These are phyloP conservation scores for Fonticula alba DNA, from an alignment of 78 protist genomes.

Conservation along the genomic window DNA sequence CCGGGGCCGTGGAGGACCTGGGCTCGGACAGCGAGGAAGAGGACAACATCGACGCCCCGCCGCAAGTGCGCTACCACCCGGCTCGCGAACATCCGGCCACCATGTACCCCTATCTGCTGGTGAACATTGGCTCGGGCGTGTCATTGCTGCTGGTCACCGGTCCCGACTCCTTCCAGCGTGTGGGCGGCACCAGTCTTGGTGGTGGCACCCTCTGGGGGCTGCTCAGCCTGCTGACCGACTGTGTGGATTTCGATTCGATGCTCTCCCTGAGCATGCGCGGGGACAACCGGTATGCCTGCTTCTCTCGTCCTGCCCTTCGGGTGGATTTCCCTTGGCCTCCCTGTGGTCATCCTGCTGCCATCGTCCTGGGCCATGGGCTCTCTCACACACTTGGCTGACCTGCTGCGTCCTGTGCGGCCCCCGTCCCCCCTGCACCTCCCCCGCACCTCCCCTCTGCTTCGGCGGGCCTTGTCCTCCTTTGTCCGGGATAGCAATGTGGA, in stretches of 20 bases:
- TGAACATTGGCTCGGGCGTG: slow-evolving; percentile 79
- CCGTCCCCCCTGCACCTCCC: no score
- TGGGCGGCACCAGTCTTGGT: slow-evolving; percentile 75
- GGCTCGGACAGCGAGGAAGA: not conserved
- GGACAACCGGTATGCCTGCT: no score
- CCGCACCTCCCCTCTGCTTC: no score
- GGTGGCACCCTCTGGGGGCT: slow-evolving; percentile 89
- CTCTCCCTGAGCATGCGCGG: slow-evolving; percentile 25
- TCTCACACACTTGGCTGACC: no score
- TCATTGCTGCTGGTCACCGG: slow-evolving; percentile 46
- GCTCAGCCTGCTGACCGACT: slow-evolving; percentile 39
- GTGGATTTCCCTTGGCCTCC: no score
- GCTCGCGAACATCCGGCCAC: not conserved
- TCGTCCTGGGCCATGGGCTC: not conserved
- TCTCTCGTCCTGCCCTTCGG: no score
- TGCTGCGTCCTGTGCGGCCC: no score
- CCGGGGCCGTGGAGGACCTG: no score
- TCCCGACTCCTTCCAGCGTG: slow-evolving; percentile 42
- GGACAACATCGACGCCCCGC: not conserved
- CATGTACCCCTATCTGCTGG: slow-evolving; percentile 61
- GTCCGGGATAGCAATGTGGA: no score
- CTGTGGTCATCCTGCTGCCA: no score
- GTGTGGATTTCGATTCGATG: slow-evolving; percentile 40
- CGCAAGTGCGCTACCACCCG: not conserved
- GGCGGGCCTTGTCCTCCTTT: no score